Evolutionary conservation across 805 yeast genomes (phyloP), one percentile per base, ranked within the genome.

Genomic region (Blastobotrys chiropterorum): DNA sequence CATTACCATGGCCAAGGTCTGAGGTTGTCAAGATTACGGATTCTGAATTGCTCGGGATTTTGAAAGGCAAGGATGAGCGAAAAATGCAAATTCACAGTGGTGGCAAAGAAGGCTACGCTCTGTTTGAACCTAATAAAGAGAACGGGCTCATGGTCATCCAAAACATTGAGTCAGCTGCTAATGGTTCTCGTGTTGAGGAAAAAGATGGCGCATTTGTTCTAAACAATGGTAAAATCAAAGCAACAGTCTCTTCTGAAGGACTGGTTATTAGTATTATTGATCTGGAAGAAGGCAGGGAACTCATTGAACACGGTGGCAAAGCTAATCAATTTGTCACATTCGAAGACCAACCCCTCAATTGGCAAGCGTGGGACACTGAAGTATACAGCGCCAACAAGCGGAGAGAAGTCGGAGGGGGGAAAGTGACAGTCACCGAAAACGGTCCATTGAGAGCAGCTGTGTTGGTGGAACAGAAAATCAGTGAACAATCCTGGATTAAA

Each of bases 321-420:
- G 96, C 89, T 16, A 87, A 88, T 60, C 95, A 85, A 67, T 83
- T 80, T 58, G 80, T 86, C 96, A 87, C 92, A 53, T 86, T 86
- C 62, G 92, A 90, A 57, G 99, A 94, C 66, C 86, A 89, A 56
- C 99, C 99, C 14, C 74, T 89, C 61, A 82, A 77, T 53, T 92
- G 83, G 82, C 96, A 88, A 48, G 98, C 97, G 1, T 92, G 99
- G 99, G 98, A 94, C 66, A 92, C 97, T 0, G 99, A 92, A 66
- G 77, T 90, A 53, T 94, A 81, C 64, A 86, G 96, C 0, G 76
- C 87, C 53, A 86, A 85, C 61, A 89, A 85, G 64, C 80, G 76
- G 65, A 72, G 72, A 50, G 79, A 80, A 56, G 66, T 82, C 21
- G 61, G 62, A 30, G 53, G 57, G 3, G 68, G 72, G 8, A 69